phyloP scores from a whole-genome alignment of 805 yeast species.

The Brettanomyces nanus region DNA sequence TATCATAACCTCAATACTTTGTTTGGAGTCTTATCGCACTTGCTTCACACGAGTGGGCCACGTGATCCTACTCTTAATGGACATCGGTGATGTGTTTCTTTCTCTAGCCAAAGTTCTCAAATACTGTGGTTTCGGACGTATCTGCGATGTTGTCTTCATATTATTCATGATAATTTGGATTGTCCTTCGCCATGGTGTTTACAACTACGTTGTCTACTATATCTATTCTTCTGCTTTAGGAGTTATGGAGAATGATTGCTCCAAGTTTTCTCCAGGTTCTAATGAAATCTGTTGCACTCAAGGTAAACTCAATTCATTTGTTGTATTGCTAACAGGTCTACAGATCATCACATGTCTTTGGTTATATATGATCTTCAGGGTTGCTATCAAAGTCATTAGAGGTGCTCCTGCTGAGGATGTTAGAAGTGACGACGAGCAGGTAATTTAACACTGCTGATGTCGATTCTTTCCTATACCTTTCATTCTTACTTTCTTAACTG shows the following conservation, averaged over 20 bases:
- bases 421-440: conserved; percentile 69
- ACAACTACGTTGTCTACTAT: conserved; percentile 58
- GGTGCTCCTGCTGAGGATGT: conserved; percentile 82
- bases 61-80: conserved; percentile 72
- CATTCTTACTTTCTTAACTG: neutral
- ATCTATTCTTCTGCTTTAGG: conserved; percentile 38
- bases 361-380: conserved; percentile 67
- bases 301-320: conserved; percentile 36
- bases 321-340: conserved; percentile 50
- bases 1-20: conserved; percentile 62
- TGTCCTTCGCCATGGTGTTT: conserved; percentile 61
- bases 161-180: conserved; percentile 66
- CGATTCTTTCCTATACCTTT: neutral
- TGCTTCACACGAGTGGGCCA: conserved; percentile 75
- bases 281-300: conserved; percentile 44
- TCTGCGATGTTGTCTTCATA: conserved; percentile 65
- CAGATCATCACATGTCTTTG: conserved; percentile 63
- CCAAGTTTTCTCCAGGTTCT: conserved; percentile 9
- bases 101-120: conserved; percentile 70
- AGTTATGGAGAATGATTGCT: conserved; percentile 42
- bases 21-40: conserved; percentile 64
- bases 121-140: conserved; percentile 51
- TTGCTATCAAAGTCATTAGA: conserved; percentile 57
- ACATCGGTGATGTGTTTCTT: conserved; percentile 66
- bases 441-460: neutral